These are phyloP conservation scores for Phialophora chinensis DNA, from an alignment of 2,329 filamentous ascomycete genomes.

Conservation along the genomic window DNA sequence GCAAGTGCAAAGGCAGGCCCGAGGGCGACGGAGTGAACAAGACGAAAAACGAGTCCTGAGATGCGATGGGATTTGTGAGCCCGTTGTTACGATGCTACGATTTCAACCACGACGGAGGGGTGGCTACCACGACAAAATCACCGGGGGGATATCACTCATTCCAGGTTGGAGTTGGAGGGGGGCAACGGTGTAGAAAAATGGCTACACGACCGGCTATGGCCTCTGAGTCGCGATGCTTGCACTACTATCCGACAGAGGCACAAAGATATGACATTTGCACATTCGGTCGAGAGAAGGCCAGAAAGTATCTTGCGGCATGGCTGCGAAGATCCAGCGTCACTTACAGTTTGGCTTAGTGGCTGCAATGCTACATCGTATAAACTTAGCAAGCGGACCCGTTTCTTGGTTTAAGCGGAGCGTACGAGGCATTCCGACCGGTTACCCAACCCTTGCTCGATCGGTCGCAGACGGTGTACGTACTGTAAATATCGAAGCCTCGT, in stretches of 20 bases:
- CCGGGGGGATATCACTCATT: constrained; percentile 2
- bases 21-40: constrained; percentile 29
- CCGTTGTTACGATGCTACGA: constrained; percentile 27
- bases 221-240: neutral
- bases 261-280: constrained; percentile 4
- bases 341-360: constrained; percentile 16
- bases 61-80: neutral
- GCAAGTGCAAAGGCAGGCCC: constrained; percentile 78
- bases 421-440: neutral
- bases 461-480: neutral
- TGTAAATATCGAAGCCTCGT: neutral
- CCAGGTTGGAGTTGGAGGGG: neutral
- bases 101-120: constrained; percentile 11
- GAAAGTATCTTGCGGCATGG: neutral
- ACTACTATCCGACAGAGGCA: constrained; percentile 1
- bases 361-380: constrained; percentile 32
- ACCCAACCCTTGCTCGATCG: neutral
- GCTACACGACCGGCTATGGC: constrained; percentile 6
- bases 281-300: neutral
- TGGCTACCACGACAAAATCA: neutral
- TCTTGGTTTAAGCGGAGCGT: constrained; percentile 14
- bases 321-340: neutral
- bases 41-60: constrained; percentile 18
- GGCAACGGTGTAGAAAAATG: neutral
- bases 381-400: constrained; percentile 12